Evolutionary conservation across 768 basidiomycete genomes (phyloP).

Genomic region (Pholiota conissans): DNA sequence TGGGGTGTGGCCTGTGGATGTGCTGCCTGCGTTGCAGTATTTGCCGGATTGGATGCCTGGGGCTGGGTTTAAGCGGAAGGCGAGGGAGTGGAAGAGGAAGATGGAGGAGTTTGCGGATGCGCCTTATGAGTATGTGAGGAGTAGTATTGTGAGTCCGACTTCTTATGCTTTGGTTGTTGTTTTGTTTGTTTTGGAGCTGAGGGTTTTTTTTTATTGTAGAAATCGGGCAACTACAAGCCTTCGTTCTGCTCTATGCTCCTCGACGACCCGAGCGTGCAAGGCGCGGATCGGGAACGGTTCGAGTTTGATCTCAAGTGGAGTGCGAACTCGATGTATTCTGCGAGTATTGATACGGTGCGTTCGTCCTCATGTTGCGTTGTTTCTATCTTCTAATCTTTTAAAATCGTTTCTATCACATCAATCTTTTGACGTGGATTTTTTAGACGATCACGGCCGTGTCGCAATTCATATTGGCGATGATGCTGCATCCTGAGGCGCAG

Average conservation of each 20-base stretch:
- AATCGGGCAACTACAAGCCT: conserved; percentile 36
- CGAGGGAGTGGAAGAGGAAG: conserved; percentile 58
- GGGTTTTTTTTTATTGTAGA: conserved; percentile 28
- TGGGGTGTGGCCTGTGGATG: conserved; percentile 53
- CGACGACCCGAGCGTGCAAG: conserved; percentile 41
- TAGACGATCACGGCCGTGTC: conserved; percentile 55
- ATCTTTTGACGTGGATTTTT: not conserved
- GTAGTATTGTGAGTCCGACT: conserved; percentile 51
- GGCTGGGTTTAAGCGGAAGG: conserved; percentile 62
- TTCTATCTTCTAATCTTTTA: no score
- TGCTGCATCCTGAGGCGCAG: conserved; percentile 56
- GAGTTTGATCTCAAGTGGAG: conserved; percentile 79
- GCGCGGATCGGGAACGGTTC: conserved; percentile 33
- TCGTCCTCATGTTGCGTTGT: not conserved
- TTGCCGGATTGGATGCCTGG: conserved; percentile 71
- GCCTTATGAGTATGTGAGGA: conserved; percentile 60
- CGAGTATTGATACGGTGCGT: conserved; percentile 64
- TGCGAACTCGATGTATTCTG: conserved; percentile 81
- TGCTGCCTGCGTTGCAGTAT: conserved; percentile 48
- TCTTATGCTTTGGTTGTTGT: not conserved
- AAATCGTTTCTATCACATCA: no score
- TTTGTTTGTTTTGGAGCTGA: not conserved
- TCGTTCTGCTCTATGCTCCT: conserved; percentile 56
- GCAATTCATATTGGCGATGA: conserved; percentile 65
- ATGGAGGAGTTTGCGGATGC: conserved; percentile 64